Evolutionary conservation across 2,329 filamentous ascomycete genomes (phyloP).

Genomic region (Xylaria digitata): DNA sequence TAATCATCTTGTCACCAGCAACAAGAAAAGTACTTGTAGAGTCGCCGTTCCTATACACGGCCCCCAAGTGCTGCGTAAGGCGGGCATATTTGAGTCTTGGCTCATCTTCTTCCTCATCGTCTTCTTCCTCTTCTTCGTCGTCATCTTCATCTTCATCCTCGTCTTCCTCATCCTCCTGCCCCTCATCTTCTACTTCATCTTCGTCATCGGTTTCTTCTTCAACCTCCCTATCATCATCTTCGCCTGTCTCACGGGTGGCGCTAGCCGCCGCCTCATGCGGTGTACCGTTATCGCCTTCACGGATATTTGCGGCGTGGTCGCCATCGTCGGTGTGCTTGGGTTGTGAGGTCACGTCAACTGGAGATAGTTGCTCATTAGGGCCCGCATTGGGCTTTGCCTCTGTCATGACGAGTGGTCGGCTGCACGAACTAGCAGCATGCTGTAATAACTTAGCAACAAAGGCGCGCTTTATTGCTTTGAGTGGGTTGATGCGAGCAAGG

Average conservation of each 20-base stretch:
- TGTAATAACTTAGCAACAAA: slow-evolving; percentile 30
- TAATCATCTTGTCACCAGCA: slow-evolving; percentile 95
- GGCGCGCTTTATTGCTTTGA: slow-evolving; percentile 21
- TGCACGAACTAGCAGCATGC: slow-evolving; percentile 44
- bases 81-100: slow-evolving; percentile 93
- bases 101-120: slow-evolving; percentile 89
- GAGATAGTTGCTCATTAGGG: slow-evolving; percentile 39
- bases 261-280: slow-evolving; percentile 27
- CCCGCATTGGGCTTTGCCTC: slow-evolving; percentile 54
- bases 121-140: slow-evolving; percentile 73
- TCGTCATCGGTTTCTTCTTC: slow-evolving; percentile 59
- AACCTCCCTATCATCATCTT: slow-evolving; percentile 42
- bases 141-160: slow-evolving; percentile 61
- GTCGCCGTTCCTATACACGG: slow-evolving; percentile 93
- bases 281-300: slow-evolving; percentile 20
- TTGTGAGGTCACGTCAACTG: slow-evolving; percentile 18
- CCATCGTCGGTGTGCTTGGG: neutral
- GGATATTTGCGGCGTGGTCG: slow-evolving; percentile 26
- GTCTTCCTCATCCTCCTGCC: slow-evolving; percentile 53
- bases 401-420: slow-evolving; percentile 55
- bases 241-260: slow-evolving; percentile 22
- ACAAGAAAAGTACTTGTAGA: slow-evolving; percentile 91
- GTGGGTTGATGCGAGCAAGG: slow-evolving; percentile 3
- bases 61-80: slow-evolving; percentile 80
- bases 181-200: slow-evolving; percentile 64